Conservation (phyloP, 2,329 filamentous ascomycete genomes). For the Macrophomina tecta region DNA sequence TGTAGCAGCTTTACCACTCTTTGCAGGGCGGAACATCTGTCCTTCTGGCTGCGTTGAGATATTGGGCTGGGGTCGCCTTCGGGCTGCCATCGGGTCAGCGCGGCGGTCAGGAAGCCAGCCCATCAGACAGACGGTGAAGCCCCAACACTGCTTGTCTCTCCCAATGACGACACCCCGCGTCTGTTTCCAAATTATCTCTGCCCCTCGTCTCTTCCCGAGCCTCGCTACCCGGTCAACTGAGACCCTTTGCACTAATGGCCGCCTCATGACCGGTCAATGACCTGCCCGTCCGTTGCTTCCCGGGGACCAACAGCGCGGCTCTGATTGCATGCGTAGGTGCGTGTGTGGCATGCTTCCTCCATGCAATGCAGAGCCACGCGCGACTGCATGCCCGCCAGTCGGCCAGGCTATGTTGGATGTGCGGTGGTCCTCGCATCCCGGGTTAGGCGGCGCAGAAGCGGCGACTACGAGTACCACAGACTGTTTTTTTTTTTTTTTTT, state of each 20-base stretch:
- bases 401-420: not conserved
- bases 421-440: too few species aligned
- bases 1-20: not conserved
- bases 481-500: too few species aligned
- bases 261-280: conserved; percentile 22
- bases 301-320: not conserved
- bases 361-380: conserved; percentile 16
- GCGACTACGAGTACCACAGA: too few species aligned
- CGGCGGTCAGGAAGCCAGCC: not conserved
- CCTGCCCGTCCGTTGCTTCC: not conserved
- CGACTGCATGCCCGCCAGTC: not conserved
- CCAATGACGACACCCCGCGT: conserved; percentile 13
- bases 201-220: not conserved
- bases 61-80: too few species aligned
- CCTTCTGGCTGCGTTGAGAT: not conserved
- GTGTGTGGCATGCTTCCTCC: not conserved
- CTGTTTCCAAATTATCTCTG: not conserved
- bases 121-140: conserved; percentile 5
- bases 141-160: not conserved
- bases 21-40: not conserved
- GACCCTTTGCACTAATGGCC: not conserved
- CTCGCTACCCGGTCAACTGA: not conserved
- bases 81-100: not conserved
- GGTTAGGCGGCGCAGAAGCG: too few species aligned
- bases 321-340: not conserved